Conservation (phyloP, 345 rosid genomes). For the Reutealis trisperma region DNA sequence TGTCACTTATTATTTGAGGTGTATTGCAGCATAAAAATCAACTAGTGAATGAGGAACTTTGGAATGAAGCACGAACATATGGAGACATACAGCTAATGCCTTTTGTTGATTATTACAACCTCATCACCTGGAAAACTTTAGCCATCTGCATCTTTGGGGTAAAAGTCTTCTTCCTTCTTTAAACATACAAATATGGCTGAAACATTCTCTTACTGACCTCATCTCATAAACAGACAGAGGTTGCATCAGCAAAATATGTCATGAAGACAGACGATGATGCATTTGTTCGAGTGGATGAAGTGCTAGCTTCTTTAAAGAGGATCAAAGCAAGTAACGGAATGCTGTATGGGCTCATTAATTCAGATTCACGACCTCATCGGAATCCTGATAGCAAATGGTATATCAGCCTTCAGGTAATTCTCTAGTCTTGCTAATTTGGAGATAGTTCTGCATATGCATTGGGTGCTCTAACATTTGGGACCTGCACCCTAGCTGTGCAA, state of each 20-base stretch:
- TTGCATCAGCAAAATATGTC: constrained; percentile 73
- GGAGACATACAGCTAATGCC: constrained; percentile 96
- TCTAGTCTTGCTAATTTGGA: background rate
- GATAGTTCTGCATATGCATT: background rate
- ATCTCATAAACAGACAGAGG: constrained; percentile 56
- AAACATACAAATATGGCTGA: background rate
- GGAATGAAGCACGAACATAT: constrained; percentile 84
- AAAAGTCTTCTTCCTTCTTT: constrained; percentile 28
- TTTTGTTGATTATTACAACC: constrained; percentile 94
- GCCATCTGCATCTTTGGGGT: constrained; percentile 98
- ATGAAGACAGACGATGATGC: constrained; percentile 99
- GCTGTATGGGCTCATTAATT: constrained; percentile 85
- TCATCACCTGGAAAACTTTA: constrained; percentile 95
- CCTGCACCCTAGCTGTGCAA: background rate
- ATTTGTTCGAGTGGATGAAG: constrained; percentile 91
- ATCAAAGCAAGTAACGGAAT: constrained; percentile 60
- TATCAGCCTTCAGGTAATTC: constrained; percentile 73
- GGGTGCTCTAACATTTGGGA: background rate
- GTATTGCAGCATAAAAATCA: constrained; percentile 88
- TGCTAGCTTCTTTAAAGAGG: constrained; percentile 61
- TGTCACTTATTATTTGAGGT: constrained; percentile 22
- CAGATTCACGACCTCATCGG: constrained; percentile 86
- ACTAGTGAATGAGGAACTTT: constrained; percentile 84
- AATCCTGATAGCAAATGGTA: constrained; percentile 93
- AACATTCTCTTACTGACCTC: constrained; percentile 6